Evolutionary conservation across 1,284 basidiomycete genomes (phyloP), one percentile per base, ranked within the genome.

Genomic region (Ustilago xerochloae): DNA sequence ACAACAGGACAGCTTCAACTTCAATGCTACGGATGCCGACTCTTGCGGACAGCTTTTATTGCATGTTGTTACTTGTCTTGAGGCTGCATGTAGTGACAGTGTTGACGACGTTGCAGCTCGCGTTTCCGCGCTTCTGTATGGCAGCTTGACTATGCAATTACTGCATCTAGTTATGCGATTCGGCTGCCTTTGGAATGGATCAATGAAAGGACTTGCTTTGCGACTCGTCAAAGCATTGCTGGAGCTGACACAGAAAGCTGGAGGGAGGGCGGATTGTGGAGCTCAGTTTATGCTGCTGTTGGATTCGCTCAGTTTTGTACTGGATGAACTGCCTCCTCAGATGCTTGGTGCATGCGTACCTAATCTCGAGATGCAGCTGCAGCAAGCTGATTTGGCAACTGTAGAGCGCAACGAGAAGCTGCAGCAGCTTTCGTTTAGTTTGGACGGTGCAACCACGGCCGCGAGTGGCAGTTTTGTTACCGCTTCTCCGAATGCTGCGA

Each of bases 1-100:
- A 47, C 63, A 69, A 43, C 71, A 74, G 29, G 55, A 65, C 13
- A 48, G 48, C 39, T 74, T 74, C 28, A 47, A 49, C 5, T 69
- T 69, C 53, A 62, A 57, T 24, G 71, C 71, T n/a, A 64, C 71
- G n/a, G 71, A 69, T 47, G 54, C 59, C 29, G 71, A 74, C 16
- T 65, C 63, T 10, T 65, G 62, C 32, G 63, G 53, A 3, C 66
- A 62, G 24, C 30, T 74, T 13, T 26, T 74, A 33, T 48, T 59
- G 3, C 62, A 62, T 32, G 56, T 69, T 6, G 47, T 74, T 24
- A 16, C 47, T 5, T 39, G 35, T 24, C 55, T 74, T 32, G 71
- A 74, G 38, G 24, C 41, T 3, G 51, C 39, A 0, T 16, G 43
- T 13, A 16, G 24, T 7, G 4, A 22, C 4, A 41, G 8, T 10